Evolutionary conservation across 345 rosid species (phyloP), one percentile per base, ranked within the genome.

Genomic region (Murraya paniculata): DNA sequence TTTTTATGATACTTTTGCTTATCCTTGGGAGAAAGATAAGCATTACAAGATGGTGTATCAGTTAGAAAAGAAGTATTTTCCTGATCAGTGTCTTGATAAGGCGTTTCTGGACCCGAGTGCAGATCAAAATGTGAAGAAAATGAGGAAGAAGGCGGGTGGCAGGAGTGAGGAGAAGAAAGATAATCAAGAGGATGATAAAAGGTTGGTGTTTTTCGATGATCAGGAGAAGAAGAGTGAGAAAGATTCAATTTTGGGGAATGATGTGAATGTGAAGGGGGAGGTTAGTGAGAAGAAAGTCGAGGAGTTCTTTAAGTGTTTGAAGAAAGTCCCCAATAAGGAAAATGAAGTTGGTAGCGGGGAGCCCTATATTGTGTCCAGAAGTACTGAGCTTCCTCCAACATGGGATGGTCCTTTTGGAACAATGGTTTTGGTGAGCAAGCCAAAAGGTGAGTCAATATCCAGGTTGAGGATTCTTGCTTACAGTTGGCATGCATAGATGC

Each of bases 41-140:
- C 99, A 94, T 87, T 96, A 96, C 82, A 94, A 91, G 88, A 94
- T 92, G 99, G 97, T 92, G 72, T 90, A 91, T 88, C 92, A 96
- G 89, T 77, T 92, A 80, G 99, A 96, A 88, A 94, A 96, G 92
- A 96, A 94, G 90, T 96, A 89, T 86, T 96, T 87, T 56, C 98
- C 98, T 27, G 97, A 90, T 58, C 97, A 94, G 19, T 86, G 94
- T 72, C 88, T 96, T 57, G 97, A 94, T 76, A 94, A 92, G 89
- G 97, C 99, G 9, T 94, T 92, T 85, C 76, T 94, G 75, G 87
- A 94, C 70, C 91, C 84, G 7, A 71, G 72, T 58, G 9, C 41
- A 9, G 81, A 72, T 71, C 65, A 71, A 75, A 82, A 82, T 18
- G 84, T 64, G 71, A 76, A 64, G 74, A 81, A 82, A 76, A 86